Evolutionary conservation across 805 yeast genomes (phyloP), one percentile per base, ranked within the genome.

Genomic region (Nakazawaea anatomiae): DNA sequence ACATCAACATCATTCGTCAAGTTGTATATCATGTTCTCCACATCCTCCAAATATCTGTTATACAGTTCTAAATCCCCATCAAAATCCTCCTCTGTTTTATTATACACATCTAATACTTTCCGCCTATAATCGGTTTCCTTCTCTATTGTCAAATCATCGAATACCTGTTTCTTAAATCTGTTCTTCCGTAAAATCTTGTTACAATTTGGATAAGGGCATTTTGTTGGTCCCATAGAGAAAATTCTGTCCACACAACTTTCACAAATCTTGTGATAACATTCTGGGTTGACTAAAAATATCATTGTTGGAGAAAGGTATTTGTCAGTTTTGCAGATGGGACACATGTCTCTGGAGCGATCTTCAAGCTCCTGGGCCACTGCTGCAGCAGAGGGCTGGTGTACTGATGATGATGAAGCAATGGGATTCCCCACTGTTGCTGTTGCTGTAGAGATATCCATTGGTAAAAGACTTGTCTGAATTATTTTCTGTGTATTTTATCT

Each of bases 251-350:
- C 98, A 70, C 99, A 94, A 1, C 96, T 83, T 59, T 87, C 97
- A 70, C 99, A 94, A 67, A 94, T 92, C 73, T 89, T 92, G 65
- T 94, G 99, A 64, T 94, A 94, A 69, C 99, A 94, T 66, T 94
- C 99, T 0, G 98, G 96, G 60, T 94, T 94, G 56, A 94, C 90
- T 50, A 92, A 79, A 63, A 94, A 92, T 57, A 78, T 82, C 85
- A 94, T 87, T 58, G 91, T 89, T 29, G 98, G 98, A 43, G 96
- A 89, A 54, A 94, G 75, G 66, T 94, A 94, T 65, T 91, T 74
- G 68, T 92, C 96, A 44, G 97, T 89, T 69, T 92, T 89, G 75
- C 99, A 94, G 61, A 94, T 89, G 32, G 98, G 98, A 74, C 99
- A 94, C 82, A 91, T 86, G 66, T 89, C 96, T 73, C 75, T 74